Base-by-base conservation (phyloP, 305 asterid species). In the Fraxinus nigra region DNA sequence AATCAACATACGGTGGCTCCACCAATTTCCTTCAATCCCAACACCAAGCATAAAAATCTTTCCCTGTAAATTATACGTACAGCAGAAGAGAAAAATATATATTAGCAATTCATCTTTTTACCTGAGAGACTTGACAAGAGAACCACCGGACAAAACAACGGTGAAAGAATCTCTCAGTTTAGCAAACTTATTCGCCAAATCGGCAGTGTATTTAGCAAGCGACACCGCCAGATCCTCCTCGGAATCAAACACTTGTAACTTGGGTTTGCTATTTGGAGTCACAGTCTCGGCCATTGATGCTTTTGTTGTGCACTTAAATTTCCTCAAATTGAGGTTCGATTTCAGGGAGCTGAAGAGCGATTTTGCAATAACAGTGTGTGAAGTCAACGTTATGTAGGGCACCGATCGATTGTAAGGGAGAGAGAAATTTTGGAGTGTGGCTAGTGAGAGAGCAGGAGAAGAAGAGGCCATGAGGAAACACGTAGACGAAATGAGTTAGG, bases 61-160 rank as follows among this genome's bases (percentile, higher is more conserved):
- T 11, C 18, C 61, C n/a, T 22, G 11, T 16, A 18, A 81, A 8
- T 13, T 46, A 40, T 46, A 40, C 7, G 65, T 56, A 10, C 3
- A 73, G 34, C 28, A 11, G 48, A 56, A 8, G 22, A 54, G 67
- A 4, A 0, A 34, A 81, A 65, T 0, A 20, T 24, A 40, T 7
- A 11, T 38, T 9, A 75, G 6, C 8, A 80, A 40, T 18, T 14
- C 9, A 18, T 16, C 38, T 9, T 5, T 24, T 70, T 56, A 89
- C 93, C 93, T 84, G 78, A 91, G 89, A 38, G 86, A 86, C 74
- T 87, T 69, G 79, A 91, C 79, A 43, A 91, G 88, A 33, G 90
- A 87, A 78, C 93, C 91, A 28, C 94, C 92, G 8, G 93, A 89
- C 24, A 91, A 72, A 8, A 87, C 94, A 65, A 91, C 89, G 22